Evolutionary conservation across 345 rosid genomes (phyloP).

Genomic region (Mercurialis annua): DNA sequence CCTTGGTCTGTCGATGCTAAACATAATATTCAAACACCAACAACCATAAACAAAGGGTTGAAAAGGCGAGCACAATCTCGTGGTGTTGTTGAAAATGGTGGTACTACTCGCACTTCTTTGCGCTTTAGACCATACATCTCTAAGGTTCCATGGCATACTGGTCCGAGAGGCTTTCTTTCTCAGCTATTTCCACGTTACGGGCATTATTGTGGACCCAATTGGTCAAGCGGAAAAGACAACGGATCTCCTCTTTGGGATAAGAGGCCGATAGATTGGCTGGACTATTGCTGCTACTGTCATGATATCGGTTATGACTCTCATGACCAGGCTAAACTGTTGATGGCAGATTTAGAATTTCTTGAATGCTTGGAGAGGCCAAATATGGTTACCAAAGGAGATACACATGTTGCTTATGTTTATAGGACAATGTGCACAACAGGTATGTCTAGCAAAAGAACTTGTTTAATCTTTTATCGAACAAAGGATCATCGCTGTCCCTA

Average conservation of each 20-base stretch:
- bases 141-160: constrained; percentile 96
- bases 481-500: too few species aligned
- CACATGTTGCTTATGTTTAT: constrained; percentile 58
- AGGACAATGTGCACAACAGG: constrained; percentile 90
- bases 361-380: constrained; percentile 83
- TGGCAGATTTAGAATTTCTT: constrained; percentile 84
- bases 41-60: constrained; percentile 60
- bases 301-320: constrained; percentile 93
- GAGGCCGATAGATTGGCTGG: constrained; percentile 96
- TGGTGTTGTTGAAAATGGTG: constrained; percentile 20
- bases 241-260: constrained; percentile 86
- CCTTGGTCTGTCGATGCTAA: constrained; percentile 42
- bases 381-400: constrained; percentile 58
- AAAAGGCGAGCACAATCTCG: constrained; percentile 43
- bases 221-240: constrained; percentile 93
- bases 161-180: constrained; percentile 79
- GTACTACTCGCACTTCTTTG: constrained; percentile 27
- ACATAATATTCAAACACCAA: constrained; percentile 42
- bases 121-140: constrained; percentile 90
- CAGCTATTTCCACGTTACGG: constrained; percentile 92
- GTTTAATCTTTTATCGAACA: too few species aligned
- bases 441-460: constrained; percentile 16
- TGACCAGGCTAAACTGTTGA: constrained; percentile 76
- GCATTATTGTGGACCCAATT: constrained; percentile 96
- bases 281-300: constrained; percentile 95